Base-by-base conservation (phyloP, 129 eudicot genomes). In the Apium graveolens region DNA sequence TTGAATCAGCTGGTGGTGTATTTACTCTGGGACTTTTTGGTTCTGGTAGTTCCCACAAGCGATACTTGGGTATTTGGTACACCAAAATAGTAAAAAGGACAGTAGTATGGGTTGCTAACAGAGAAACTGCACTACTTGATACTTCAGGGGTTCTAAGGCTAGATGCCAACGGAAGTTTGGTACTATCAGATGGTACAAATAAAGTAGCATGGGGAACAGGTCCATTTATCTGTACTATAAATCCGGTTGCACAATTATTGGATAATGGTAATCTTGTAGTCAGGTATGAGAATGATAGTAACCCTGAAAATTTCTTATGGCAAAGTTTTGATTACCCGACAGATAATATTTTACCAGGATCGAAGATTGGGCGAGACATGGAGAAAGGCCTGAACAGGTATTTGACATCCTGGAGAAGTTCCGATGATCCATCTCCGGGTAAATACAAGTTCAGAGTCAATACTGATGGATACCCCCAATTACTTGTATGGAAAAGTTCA, bases 61-160 rank as follows among this genome's bases (percentile, higher is more conserved):
- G 43, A 34, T 68, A 29, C 21, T 68, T 68, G 73, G 73, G 73
- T 29, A 68, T 68, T 0, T 68, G 43, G 73, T 68, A 68, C 43
- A 32, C 35, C 0, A 68, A 68, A 16, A 34, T 32, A 68, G 1
- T 37, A 1, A 34, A 68, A 8, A 68, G 21, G 43, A 34, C 43
- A 5, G 63, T 79, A 26, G 82, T 83, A 32, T 83, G 86, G 86
- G 86, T 83, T 74, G 86, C 86, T 32, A 83, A 83, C 42, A 80
- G 86, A 74, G 84, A 80, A n/a, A 76, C 70, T 18, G 84, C 86
- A 34, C 42, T 84, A 6, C 37, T 20, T 41, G 79, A 76, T 34
- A 62, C 65, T 24, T 84, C 84, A 3, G 86, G 84, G 32, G 62
- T 83, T 48, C 63, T 83, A 39, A n/a, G 60, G 79, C 41, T 79